Evolutionary conservation across 2,329 filamentous ascomycete species (phyloP), one percentile per base, ranked within the genome.

Genomic region (Leptodontidium sp.): DNA sequence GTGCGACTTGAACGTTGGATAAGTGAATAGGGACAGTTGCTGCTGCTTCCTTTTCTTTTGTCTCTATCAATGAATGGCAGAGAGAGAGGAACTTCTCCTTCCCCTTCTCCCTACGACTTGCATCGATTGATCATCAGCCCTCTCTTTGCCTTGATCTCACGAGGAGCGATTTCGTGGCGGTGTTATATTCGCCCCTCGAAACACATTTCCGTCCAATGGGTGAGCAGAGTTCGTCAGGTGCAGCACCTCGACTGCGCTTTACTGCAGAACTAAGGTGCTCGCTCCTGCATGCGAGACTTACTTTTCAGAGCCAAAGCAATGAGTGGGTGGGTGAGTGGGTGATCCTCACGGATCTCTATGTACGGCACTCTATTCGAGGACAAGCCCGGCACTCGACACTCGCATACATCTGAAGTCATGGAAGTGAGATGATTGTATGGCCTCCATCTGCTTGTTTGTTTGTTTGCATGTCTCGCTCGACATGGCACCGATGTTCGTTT

Each of bases 151-250:
- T 26, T 29, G 47, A 40, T 53, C 61, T 52, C 32, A 62, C 43
- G 59, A 62, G 47, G 49, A 59, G 14, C 61, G 49, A 43, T 38
- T 64, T 38, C 61, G 70, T 70, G 68, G 70, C 70, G 66, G 68
- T 66, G 55, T 64, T 55, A 62, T 61, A 65, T 70, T 70, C 67
- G 67, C 63, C 67, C 61, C 53, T 61, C 47, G 29, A 52, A 29
- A 45, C n/a, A 26, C 14, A 40, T 59, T 61, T 38, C n/a, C 61
- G 40, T 45, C 65, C 57, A 64, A 64, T 67, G 50, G 52, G 1
- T 52, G 17, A n/a, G 15, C 17, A 67, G 64, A 59, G 29, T 24
- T 49, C 49, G 40, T 52, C 59, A 64, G 32, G 40, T 61, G 61
- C 66, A 43, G 7, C 57, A 53, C 35, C 61, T 64, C 66, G 58